Percentiles rank a stretch among this genome's conserved stretches.
These are phyloP conservation scores for Fomitopsis palustris DNA, from an alignment of 1,284 basidiomycete genomes.

Conservation along the genomic window DNA sequence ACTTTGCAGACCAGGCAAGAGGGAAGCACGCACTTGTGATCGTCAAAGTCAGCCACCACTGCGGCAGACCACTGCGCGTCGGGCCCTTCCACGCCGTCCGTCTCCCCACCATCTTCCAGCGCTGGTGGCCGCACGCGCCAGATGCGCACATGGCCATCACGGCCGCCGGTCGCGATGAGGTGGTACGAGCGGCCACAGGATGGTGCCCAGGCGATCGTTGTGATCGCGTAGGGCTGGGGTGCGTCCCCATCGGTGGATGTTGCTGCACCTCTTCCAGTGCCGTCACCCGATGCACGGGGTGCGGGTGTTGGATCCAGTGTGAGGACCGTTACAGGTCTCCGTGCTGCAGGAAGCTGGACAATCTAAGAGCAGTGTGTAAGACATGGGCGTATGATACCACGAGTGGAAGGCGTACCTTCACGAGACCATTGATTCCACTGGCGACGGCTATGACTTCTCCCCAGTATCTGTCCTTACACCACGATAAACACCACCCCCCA, in stretches of 20 bases:
- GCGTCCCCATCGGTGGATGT: constrained; percentile 27
- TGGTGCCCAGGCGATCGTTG: constrained; percentile 86
- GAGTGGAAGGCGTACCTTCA: constrained; percentile 56
- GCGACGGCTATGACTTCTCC: constrained; percentile 82
- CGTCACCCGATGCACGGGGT: constrained; percentile 28
- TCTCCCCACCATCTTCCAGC: constrained; percentile 25
- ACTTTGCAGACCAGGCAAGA: background rate
- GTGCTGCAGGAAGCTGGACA: constrained; percentile 56
- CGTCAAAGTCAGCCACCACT: constrained; percentile 82
- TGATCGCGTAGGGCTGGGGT: constrained; percentile 57
- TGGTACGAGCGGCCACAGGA: constrained; percentile 90
- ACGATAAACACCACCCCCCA: constrained; percentile 89
- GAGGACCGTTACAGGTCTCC: constrained; percentile 34
- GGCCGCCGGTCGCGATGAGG: constrained; percentile 82
- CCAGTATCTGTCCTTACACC: constrained; percentile 95
- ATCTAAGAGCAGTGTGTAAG: constrained; percentile 34
- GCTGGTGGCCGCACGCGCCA: constrained; percentile 71
- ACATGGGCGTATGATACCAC: background rate
- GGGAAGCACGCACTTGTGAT: constrained; percentile 56
- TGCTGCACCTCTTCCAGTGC: constrained; percentile 23
- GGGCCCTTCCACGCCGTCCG: constrained; percentile 37
- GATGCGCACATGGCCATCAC: constrained; percentile 85
- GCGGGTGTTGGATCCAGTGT: constrained; percentile 30
- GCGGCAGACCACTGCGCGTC: constrained; percentile 67
- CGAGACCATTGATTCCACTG: constrained; percentile 64